These are phyloP conservation scores for Microsporum audouinii DNA, from an alignment of 2,329 filamentous ascomycete species.

Conservation along the genomic window DNA sequence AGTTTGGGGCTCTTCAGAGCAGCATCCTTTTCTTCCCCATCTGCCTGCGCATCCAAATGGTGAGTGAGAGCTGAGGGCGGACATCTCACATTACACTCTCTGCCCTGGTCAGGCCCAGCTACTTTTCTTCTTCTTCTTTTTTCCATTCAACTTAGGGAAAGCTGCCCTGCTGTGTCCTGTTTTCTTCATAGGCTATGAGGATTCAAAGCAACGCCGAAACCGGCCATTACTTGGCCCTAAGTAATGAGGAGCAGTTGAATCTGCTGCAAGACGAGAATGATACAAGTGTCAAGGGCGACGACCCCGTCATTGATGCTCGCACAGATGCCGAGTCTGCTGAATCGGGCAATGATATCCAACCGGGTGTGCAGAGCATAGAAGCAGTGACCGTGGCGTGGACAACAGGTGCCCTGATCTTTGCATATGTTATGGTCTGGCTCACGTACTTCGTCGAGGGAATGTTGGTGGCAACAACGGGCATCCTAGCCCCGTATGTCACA, in stretches of 20 bases:
- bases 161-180: no score
- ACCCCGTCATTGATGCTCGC: no score
- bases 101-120: no score
- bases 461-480: conserved; percentile 23
- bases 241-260: background rate
- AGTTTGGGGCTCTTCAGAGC: no score
- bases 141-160: no score
- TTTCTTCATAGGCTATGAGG: background rate
- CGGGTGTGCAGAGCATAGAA: conserved; percentile 32
- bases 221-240: background rate
- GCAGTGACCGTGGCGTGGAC: conserved; percentile 33
- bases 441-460: conserved; percentile 29
- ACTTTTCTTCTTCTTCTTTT: no score
- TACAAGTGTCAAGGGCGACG: background rate
- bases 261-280: background rate
- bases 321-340: background rate
- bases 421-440: conserved; percentile 30
- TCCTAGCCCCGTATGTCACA: conserved; percentile 40
- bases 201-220: background rate
- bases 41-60: no score
- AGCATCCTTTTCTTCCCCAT: no score
- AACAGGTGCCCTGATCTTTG: conserved; percentile 24
- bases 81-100: no score
- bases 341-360: conserved; percentile 1
- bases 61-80: no score